Conservation (phyloP, 495 filamentous ascomycete species). For the Podospora conica region DNA sequence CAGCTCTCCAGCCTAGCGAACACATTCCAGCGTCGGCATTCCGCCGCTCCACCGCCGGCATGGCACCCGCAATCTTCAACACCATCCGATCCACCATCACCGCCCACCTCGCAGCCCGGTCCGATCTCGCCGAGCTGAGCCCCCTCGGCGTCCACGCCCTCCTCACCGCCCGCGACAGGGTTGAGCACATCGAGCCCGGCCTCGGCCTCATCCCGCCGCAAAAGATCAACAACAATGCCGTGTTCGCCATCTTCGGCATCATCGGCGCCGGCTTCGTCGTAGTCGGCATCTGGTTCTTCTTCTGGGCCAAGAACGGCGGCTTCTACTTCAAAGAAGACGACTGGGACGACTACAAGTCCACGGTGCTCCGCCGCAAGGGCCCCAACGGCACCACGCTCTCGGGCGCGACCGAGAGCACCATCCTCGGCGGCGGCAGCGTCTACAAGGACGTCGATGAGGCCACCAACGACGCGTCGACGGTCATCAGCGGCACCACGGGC, state of each 20-base stretch:
- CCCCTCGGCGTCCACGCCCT: constrained; percentile 36
- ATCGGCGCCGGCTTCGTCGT: constrained; percentile 74
- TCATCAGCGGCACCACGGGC: constrained; percentile 35
- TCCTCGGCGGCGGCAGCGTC: constrained; percentile 71
- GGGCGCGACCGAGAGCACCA: constrained; percentile 73
- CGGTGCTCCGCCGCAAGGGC: constrained; percentile 86
- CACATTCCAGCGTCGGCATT: constrained; percentile 16
- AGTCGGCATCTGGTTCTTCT: constrained; percentile 90
- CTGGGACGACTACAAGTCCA: constrained; percentile 98
- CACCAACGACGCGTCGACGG: constrained; percentile 37
- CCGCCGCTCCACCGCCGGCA: constrained; percentile 12
- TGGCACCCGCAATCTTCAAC: constrained; percentile 29
- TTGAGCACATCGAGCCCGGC: constrained; percentile 25
- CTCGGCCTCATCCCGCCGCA: constrained; percentile 54
- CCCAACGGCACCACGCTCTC: constrained; percentile 77
- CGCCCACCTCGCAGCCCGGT: not conserved
- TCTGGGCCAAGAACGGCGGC: constrained; percentile 94
- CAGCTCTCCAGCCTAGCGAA: constrained; percentile 12
- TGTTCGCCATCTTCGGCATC: constrained; percentile 80
- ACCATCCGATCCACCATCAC: constrained; percentile 10
- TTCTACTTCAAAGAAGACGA: constrained; percentile 78
- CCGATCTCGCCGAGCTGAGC: constrained; percentile 28
- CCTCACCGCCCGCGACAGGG: constrained; percentile 32
- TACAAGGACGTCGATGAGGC: constrained; percentile 60
- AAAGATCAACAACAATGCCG: constrained; percentile 75